phyloP scores from a whole-genome alignment of 2,329 filamentous ascomycete species.

The Aspergillus piperis region DNA sequence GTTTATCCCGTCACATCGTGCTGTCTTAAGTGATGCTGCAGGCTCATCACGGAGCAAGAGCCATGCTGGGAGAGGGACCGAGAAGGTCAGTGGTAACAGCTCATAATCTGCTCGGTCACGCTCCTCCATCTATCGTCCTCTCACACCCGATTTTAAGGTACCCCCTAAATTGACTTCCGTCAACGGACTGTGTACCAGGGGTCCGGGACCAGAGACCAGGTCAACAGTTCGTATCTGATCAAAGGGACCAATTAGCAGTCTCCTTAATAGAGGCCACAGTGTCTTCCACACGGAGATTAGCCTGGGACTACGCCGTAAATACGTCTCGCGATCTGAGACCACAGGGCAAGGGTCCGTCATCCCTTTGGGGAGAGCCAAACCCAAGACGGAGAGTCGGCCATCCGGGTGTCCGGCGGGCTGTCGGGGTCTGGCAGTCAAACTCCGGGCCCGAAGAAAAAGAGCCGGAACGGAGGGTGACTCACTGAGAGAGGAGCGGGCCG shows the following conservation, averaged over 20 bases:
- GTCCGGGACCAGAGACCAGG: not conserved
- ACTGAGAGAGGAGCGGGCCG: not conserved
- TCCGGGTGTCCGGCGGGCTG: slow-evolving; percentile 11
- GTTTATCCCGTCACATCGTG: not conserved
- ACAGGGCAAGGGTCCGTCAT: not conserved
- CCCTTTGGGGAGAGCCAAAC: not conserved
- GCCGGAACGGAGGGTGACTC: slow-evolving; percentile 15
- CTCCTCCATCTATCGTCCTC: not conserved
- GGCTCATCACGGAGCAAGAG: not conserved
- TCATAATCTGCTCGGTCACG: not conserved
- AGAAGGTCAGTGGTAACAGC: not conserved
- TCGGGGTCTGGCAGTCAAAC: slow-evolving; percentile 11
- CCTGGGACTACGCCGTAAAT: not conserved
- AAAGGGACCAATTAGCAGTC: not conserved
- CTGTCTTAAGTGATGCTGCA: not conserved
- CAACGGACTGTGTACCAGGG: not conserved
- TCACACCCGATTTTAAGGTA: not conserved
- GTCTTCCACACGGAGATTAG: not conserved
- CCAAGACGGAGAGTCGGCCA: slow-evolving; percentile 10
- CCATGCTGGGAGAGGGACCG: not conserved
- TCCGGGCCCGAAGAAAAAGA: slow-evolving; percentile 18
- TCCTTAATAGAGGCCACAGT: not conserved
- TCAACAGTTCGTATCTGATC: not conserved
- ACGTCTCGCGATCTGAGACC: not conserved
- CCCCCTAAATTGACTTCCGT: not conserved